These are phyloP conservation scores for Litchi chinensis DNA, from an alignment of 345 rosid species.

Conservation along the genomic window DNA sequence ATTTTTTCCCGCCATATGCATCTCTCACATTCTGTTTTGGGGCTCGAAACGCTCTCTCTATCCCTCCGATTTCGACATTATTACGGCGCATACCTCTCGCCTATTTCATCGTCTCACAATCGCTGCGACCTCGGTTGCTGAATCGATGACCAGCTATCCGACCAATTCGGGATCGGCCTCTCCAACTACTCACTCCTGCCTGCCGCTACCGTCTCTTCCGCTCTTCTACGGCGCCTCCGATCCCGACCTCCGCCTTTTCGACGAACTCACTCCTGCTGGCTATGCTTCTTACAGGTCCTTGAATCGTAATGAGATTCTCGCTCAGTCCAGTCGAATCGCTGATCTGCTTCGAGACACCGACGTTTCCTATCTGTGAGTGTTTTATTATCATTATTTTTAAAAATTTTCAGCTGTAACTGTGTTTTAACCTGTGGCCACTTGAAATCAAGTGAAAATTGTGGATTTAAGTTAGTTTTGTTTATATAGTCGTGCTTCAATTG, in stretches of 20 bases:
- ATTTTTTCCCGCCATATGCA: constrained; percentile 81
- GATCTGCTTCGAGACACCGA: constrained; percentile 72
- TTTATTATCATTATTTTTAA: constrained; percentile 25
- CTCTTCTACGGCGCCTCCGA: constrained; percentile 81
- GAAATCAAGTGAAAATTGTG: background rate
- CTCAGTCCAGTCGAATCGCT: constrained; percentile 73
- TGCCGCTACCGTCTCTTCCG: constrained; percentile 91
- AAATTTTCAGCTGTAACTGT: background rate
- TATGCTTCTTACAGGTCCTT: constrained; percentile 43
- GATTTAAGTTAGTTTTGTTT: background rate
- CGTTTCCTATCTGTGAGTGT: constrained; percentile 88
- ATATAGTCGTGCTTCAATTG: background rate
- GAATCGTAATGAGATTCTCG: constrained; percentile 67
- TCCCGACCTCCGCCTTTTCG: constrained; percentile 67
- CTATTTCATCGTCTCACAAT: constrained; percentile 19
- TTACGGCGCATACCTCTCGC: constrained; percentile 17
- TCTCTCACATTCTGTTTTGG: constrained; percentile 33
- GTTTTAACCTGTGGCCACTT: background rate
- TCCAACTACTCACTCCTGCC: constrained; percentile 76
- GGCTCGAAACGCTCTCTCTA: constrained; percentile 40
- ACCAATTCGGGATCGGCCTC: constrained; percentile 62
- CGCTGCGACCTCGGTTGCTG: constrained; percentile 25
- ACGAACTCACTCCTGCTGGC: constrained; percentile 40
- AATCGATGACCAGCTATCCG: constrained; percentile 59
- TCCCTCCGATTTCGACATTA: constrained; percentile 19